These are phyloP conservation scores for Tubosaeta brunneosetosa DNA, from an alignment of 768 basidiomycete genomes.

Conservation along the genomic window DNA sequence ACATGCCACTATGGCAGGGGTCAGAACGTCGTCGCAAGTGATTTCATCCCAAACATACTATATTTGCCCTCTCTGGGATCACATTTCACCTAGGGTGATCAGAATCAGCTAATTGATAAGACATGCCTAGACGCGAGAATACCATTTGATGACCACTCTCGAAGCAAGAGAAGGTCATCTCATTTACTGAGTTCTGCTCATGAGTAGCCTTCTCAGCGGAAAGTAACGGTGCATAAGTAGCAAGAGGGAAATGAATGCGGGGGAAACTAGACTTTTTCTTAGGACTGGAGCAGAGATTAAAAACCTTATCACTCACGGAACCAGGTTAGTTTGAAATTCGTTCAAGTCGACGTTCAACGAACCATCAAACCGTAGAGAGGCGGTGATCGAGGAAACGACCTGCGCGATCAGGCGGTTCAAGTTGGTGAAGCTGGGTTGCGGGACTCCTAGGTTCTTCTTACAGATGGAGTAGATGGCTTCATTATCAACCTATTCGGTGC, in stretches of 20 bases:
- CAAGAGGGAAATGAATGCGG: slow-evolving; percentile 97
- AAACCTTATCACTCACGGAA: slow-evolving; percentile 61
- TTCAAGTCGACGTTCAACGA: slow-evolving; percentile 96
- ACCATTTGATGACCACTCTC: slow-evolving; percentile 97
- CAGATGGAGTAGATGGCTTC: slow-evolving; percentile 99
- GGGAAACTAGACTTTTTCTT: slow-evolving; percentile 62
- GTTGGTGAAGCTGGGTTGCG: slow-evolving; percentile 87
- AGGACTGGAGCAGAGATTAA: not conserved
- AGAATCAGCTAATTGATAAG: slow-evolving; percentile 1
- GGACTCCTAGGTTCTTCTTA: slow-evolving; percentile 88
- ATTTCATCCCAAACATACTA: slow-evolving; percentile 50
- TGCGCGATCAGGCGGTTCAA: slow-evolving; percentile 96
- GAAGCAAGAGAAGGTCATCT: slow-evolving; percentile 99
- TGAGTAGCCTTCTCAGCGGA: slow-evolving; percentile 95
- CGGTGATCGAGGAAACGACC: slow-evolving; percentile 96
- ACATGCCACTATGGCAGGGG: slow-evolving; percentile 66
- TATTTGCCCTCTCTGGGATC: slow-evolving; percentile 99
- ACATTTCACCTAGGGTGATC: slow-evolving; percentile 54
- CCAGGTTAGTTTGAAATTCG: slow-evolving; percentile 98
- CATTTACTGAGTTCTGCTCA: slow-evolving; percentile 95
- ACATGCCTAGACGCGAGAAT: not conserved
- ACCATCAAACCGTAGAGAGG: slow-evolving; percentile 95
- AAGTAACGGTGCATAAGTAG: slow-evolving; percentile 91
- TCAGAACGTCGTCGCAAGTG: slow-evolving; percentile 8
- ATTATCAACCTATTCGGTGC: slow-evolving; percentile 75